Base-by-base conservation (phyloP, 164 flowering plant species). In the Berberis thunbergii region DNA sequence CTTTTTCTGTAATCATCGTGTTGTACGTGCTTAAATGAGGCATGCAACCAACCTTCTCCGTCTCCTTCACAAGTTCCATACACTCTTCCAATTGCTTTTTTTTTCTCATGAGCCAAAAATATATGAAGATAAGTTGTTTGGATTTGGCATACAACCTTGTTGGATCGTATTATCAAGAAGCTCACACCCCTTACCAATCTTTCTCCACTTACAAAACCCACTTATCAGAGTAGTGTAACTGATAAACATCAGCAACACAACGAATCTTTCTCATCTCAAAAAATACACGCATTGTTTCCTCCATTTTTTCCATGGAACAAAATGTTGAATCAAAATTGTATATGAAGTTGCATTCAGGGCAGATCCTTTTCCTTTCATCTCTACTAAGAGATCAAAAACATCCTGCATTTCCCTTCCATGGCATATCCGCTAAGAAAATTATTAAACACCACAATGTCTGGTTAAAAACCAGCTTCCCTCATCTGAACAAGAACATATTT, bases 161-260 rank as follows among this genome's bases (percentile, higher is more conserved):
- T 77, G 82, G 50, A 83, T 70, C 97, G 90, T 93, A 64, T 67
- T 63, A 66, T 84, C 86, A 68, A 93, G 71, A 68, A 90, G 77
- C 74, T 85, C 87, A 75, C 84, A 84, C 61, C 76, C 82, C 66
- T 59, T 83, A 4, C 79, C 77, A 55, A 83, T 79, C 78, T 88
- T 88, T 13, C 94, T 83, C 76, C 82, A 80, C 74, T 86, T 93
- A 71, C 97, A 90, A 60, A 88, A 91, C 10, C 98, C 98, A 71
- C 94, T 82, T 6, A 93, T 83, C 69, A 93, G 64, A 0, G 96
- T 81, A 7, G 96, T 86, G 64, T 86, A 86, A 8, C 94, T 88
- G 69, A 90, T 84, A 44, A 26, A 77, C 84, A 76, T 93, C 98
- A 0, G 89, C 90, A 65, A 75, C 76, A 69, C 98, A 90, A 4